These are phyloP conservation scores for Candida quercuum DNA, from an alignment of 805 yeast species.

Conservation along the genomic window DNA sequence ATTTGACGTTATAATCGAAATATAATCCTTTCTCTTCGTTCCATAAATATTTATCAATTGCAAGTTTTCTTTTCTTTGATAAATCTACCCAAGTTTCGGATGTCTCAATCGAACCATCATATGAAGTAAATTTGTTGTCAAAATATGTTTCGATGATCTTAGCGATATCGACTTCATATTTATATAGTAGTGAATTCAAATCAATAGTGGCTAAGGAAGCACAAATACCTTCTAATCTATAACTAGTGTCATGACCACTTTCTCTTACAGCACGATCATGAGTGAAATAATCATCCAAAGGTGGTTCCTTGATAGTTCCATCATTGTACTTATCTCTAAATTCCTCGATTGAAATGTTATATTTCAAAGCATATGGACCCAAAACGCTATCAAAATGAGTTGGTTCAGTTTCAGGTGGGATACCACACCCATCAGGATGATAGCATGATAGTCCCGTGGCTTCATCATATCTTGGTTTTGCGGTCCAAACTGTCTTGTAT, in stretches of 20 bases:
- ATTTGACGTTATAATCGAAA: constrained; percentile 75
- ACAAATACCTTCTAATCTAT: constrained; percentile 84
- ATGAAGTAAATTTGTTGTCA: constrained; percentile 37
- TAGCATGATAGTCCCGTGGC: constrained; percentile 80
- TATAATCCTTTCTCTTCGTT: constrained; percentile 71
- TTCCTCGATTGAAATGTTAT: constrained; percentile 50
- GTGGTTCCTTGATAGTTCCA: constrained; percentile 64
- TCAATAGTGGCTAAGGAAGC: constrained; percentile 90
- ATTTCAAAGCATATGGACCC: constrained; percentile 60
- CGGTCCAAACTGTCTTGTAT: constrained; percentile 75
- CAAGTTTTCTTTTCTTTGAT: constrained; percentile 48
- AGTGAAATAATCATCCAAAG: constrained; percentile 79
- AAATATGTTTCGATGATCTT: constrained; percentile 51
- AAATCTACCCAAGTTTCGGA: constrained; percentile 56
- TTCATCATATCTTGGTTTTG: constrained; percentile 66
- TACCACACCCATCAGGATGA: constrained; percentile 86
- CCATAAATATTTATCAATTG: constrained; percentile 75
- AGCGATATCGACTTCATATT: constrained; percentile 86
- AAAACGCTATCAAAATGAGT: constrained; percentile 77
- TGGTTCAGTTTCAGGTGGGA: constrained; percentile 95
- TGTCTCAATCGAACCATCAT: constrained; percentile 36
- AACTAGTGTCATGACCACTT: constrained; percentile 93
- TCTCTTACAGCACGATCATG: constrained; percentile 96
- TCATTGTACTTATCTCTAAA: constrained; percentile 67
- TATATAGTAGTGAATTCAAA: constrained; percentile 77